Evolutionary conservation across 2,329 filamentous ascomycete genomes (phyloP).

Genomic region (Diaporthe aspalathi): DNA sequence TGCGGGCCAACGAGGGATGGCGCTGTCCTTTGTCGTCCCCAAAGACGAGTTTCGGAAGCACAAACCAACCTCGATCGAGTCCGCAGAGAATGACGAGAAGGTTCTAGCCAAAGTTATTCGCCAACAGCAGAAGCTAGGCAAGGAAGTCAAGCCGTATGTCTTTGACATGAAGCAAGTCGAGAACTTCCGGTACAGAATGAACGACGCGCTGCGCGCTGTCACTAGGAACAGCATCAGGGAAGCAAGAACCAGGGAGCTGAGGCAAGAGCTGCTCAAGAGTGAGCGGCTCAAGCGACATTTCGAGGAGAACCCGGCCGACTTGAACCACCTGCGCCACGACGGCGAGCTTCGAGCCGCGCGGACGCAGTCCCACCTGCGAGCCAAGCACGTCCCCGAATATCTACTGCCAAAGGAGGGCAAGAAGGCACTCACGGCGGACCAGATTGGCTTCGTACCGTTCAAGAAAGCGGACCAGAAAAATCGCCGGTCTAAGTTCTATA

Average conservation of each 20-base stretch:
- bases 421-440: conserved; percentile 71
- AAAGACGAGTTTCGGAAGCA: conserved; percentile 87
- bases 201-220: conserved; percentile 89
- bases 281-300: conserved; percentile 96
- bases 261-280: conserved; percentile 89
- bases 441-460: conserved; percentile 82
- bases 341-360: conserved; percentile 85
- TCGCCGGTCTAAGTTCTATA: conserved; percentile 52
- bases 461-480: conserved; percentile 64
- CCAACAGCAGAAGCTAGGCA: conserved; percentile 81
- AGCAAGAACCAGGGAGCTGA: conserved; percentile 86
- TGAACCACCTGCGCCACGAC: conserved; percentile 90
- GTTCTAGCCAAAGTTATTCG: conserved; percentile 83
- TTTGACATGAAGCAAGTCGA: conserved; percentile 97
- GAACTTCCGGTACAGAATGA: conserved; percentile 93
- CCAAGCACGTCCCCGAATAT: conserved; percentile 86
- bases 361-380: conserved; percentile 87
- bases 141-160: conserved; percentile 88
- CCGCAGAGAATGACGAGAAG: conserved; percentile 85
- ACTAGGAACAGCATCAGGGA: conserved; percentile 91
- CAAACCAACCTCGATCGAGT: conserved; percentile 82
- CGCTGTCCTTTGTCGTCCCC: conserved; percentile 93
- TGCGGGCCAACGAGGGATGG: conserved; percentile 92
- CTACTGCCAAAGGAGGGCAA: conserved; percentile 82
- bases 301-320: conserved; percentile 93